A percentile compares a stretch with the other conserved stretches of the same genome.
phyloP scores from a whole-genome alignment of 1,139 yeast species.

The Yamadazyma sp. region DNA sequence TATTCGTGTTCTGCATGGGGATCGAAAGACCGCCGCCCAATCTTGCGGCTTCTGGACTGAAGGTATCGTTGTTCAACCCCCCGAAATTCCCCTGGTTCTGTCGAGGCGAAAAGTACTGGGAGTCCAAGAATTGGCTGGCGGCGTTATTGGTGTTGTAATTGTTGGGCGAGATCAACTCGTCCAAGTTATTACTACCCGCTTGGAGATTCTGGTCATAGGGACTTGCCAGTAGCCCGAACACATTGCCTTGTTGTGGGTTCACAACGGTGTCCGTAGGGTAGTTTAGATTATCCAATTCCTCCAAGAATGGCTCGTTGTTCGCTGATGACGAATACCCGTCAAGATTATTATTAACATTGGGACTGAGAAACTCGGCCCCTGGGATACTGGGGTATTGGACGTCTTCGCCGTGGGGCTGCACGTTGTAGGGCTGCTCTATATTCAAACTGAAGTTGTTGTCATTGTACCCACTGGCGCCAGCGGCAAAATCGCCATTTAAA shows the following conservation, averaged over 20 bases:
- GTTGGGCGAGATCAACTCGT: slow-evolving; percentile 39
- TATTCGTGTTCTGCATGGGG: slow-evolving; percentile 19
- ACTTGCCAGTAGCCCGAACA: slow-evolving; percentile 1
- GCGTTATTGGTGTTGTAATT: slow-evolving; percentile 11
- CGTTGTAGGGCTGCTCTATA: slow-evolving; percentile 16
- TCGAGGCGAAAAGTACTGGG: slow-evolving; percentile 47
- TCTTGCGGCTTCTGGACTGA: slow-evolving; percentile 34
- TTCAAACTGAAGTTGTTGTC: slow-evolving; percentile 13
- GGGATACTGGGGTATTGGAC: slow-evolving; percentile 16
- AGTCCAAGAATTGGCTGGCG: slow-evolving; percentile 27
- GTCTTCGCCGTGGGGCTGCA: slow-evolving; percentile 15
- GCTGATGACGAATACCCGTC: slow-evolving; percentile 15
- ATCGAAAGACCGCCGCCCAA: slow-evolving; percentile 32
- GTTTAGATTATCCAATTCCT: slow-evolving; percentile 28
- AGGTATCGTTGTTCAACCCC: slow-evolving; percentile 15
- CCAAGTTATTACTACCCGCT: slow-evolving; percentile 24
- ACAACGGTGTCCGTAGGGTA: slow-evolving; percentile 10
- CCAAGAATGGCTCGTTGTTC: slow-evolving; percentile 36
- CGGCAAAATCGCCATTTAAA: slow-evolving; percentile 1
- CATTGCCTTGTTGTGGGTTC: neutral
- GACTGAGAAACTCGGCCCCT: slow-evolving; percentile 18
- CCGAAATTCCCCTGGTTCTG: slow-evolving; percentile 10
- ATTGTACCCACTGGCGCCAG: slow-evolving; percentile 1
- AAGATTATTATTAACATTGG: slow-evolving; percentile 10
- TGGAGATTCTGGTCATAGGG: slow-evolving; percentile 6